Conservation (phyloP, 2,329 filamentous ascomycete species). For the Elsinoe perseae region DNA sequence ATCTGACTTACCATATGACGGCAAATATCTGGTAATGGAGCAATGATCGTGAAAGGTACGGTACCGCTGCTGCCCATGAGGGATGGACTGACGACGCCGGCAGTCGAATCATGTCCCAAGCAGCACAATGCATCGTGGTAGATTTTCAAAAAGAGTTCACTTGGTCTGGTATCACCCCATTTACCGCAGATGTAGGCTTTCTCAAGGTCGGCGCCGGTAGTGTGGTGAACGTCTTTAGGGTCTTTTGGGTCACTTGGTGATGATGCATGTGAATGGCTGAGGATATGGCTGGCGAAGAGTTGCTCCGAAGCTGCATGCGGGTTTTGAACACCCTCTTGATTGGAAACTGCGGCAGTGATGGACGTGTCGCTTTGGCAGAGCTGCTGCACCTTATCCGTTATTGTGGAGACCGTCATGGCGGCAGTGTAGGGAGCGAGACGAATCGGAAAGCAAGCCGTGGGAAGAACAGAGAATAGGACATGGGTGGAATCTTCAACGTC, state of each 20-base stretch:
- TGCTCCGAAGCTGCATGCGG: conserved; percentile 49
- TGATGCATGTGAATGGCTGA: background rate
- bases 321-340: conserved; percentile 41
- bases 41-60: conserved; percentile 61
- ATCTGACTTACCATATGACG: conserved; percentile 49
- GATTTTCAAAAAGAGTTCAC: conserved; percentile 59
- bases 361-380: conserved; percentile 48
- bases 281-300: conserved; percentile 39
- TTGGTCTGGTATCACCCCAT: conserved; percentile 57
- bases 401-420: conserved; percentile 15
- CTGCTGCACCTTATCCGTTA: conserved; percentile 43
- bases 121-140: conserved; percentile 58
- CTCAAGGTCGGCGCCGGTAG: conserved; percentile 41
- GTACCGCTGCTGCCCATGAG: conserved; percentile 55
- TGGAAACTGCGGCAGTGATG: conserved; percentile 52
- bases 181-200: conserved; percentile 55
- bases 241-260: background rate
- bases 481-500: background rate
- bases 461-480: background rate
- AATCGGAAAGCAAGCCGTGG: background rate
- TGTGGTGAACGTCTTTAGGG: conserved; percentile 10
- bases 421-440: background rate
- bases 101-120: conserved; percentile 44
- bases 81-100: conserved; percentile 51
- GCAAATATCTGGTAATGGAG: conserved; percentile 60